Conservation (phyloP, 2,329 filamentous ascomycete species). For the Sordariomycetes sp. region DNA sequence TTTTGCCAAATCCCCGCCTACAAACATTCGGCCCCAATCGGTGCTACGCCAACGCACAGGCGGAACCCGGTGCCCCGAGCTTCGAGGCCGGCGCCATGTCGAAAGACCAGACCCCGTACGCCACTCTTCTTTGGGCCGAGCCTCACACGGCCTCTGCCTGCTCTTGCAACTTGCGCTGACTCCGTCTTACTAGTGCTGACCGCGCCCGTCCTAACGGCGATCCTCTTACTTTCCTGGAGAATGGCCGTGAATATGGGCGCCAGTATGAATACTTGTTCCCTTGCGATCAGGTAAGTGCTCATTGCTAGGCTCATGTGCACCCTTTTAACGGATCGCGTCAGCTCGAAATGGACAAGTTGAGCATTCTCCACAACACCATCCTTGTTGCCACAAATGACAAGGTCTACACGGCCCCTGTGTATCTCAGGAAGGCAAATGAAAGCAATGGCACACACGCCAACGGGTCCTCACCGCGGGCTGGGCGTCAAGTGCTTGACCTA, state of each 20-base stretch:
- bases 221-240: not conserved
- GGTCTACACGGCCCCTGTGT: conserved; percentile 6
- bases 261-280: conserved; percentile 5
- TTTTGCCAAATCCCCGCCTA: not conserved
- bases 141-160: not conserved
- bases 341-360: conserved; percentile 2
- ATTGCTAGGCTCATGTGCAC: not conserved
- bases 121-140: not conserved
- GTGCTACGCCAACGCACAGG: not conserved
- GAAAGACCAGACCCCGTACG: conserved; percentile 2
- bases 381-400: not conserved
- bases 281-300: conserved; percentile 1
- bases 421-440: not conserved
- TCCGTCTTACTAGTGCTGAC: not conserved
- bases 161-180: not conserved
- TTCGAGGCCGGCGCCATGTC: conserved; percentile 1
- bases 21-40: not conserved
- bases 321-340: not conserved
- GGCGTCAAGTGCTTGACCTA: conserved; percentile 43
- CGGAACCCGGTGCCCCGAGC: not conserved
- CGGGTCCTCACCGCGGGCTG: not conserved
- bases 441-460: not conserved
- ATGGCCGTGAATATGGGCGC: conserved; percentile 5
- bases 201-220: not conserved
- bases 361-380: conserved; percentile 3